Conservation (phyloP, 352 stramenopile genomes). For the Phytopythium aichiense region DNA sequence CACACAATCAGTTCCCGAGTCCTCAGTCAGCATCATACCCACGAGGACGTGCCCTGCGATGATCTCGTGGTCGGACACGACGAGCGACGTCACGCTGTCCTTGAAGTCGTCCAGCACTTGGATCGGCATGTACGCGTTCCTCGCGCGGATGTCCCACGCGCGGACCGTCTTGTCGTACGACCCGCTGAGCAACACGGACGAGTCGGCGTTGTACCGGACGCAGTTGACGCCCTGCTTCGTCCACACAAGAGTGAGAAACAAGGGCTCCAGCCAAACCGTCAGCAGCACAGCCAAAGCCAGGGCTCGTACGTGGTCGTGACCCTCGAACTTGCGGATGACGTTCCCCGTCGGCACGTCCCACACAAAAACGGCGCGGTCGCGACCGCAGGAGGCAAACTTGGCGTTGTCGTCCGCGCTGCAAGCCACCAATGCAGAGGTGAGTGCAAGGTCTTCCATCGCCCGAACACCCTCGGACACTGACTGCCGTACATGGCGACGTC, state of each 20-base stretch:
- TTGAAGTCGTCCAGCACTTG: constrained; percentile 86
- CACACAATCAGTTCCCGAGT: neutral
- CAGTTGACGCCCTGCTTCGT: constrained; percentile 72
- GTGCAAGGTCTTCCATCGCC: no score
- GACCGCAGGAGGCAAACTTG: constrained; percentile 83
- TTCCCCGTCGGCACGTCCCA: constrained; percentile 85
- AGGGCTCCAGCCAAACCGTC: neutral
- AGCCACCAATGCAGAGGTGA: constrained; percentile 4
- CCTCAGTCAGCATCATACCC: no score
- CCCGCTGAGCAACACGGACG: constrained; percentile 74
- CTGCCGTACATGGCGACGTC: constrained; percentile 81
- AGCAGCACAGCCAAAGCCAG: neutral
- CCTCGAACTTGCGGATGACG: constrained; percentile 88
- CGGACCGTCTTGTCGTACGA: constrained; percentile 89
- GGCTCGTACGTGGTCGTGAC: constrained; percentile 62
- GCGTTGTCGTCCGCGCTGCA: constrained; percentile 75
- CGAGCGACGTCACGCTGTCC: constrained; percentile 85
- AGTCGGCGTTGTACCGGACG: constrained; percentile 75
- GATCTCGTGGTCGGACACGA: constrained; percentile 73
- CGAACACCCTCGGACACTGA: neutral
- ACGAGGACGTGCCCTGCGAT: constrained; percentile 50
- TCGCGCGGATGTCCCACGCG: constrained; percentile 73
- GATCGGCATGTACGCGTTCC: constrained; percentile 73
- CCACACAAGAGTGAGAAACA: neutral
- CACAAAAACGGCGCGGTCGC: constrained; percentile 84